Percentiles rank a stretch among this genome's conserved stretches.
These are phyloP conservation scores for Gloeopeniophorella convolvens DNA, from an alignment of 768 basidiomycete species.

Conservation along the genomic window DNA sequence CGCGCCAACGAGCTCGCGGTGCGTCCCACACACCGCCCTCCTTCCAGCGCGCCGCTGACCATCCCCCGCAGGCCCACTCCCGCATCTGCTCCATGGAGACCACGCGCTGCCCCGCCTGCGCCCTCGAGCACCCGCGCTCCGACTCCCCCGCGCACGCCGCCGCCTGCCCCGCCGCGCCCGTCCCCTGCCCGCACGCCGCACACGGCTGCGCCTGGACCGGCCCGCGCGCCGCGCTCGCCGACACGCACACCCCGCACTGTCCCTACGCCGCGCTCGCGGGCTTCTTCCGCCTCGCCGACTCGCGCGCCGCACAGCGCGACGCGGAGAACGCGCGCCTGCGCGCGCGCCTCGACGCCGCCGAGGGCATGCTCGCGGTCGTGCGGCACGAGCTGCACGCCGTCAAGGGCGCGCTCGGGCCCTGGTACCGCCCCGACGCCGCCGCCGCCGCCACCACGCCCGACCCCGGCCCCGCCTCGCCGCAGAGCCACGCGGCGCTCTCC, in stretches of 20 bases:
- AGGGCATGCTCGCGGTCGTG: slow-evolving; percentile 44
- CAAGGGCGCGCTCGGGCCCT: slow-evolving; percentile 58
- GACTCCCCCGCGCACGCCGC: slow-evolving; percentile 30
- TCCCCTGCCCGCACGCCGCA: slow-evolving; percentile 40
- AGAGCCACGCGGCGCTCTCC: background rate
- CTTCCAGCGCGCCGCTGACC: slow-evolving; percentile 2
- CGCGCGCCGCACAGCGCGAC: slow-evolving; percentile 34
- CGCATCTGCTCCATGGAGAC: slow-evolving; percentile 33
- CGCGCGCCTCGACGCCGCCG: slow-evolving; percentile 50
- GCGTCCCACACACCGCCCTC: slow-evolving; percentile 27
- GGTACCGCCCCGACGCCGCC: slow-evolving; percentile 39
- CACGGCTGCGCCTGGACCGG: slow-evolving; percentile 54
- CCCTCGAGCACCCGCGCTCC: slow-evolving; percentile 31
- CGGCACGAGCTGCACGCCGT: slow-evolving; percentile 51
- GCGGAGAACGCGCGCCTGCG: slow-evolving; percentile 64
- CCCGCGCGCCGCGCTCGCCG: slow-evolving; percentile 30
- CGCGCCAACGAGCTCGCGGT: slow-evolving; percentile 32
- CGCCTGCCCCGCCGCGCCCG: slow-evolving; percentile 33
- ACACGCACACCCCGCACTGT: slow-evolving; percentile 39
- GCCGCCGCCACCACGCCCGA: background rate
- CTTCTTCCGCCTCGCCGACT: slow-evolving; percentile 42
- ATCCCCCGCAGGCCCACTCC: slow-evolving; percentile 26
- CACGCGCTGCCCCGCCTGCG: slow-evolving; percentile 38
- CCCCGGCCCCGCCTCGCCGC: background rate
- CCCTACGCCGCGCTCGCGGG: slow-evolving; percentile 57